Percentiles rank a stretch among this genome's conserved stretches.
Evolutionary conservation across 2,329 filamentous ascomycete genomes (phyloP).

Genomic region (Sporothrix dimorphospora): DNA sequence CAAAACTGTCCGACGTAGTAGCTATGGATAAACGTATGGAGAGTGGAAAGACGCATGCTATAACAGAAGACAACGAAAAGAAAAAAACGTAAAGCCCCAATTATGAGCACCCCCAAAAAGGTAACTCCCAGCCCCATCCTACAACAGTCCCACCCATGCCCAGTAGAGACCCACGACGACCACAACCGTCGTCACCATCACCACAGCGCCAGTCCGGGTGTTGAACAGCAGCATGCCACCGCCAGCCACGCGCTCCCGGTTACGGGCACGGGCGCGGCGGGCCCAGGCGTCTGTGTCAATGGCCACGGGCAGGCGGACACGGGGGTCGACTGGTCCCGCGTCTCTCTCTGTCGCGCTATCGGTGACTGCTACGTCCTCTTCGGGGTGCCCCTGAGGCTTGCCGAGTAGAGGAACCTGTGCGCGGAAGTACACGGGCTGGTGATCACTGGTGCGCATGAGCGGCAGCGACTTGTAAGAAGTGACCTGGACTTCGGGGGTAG

Average conservation of each 20-base stretch:
- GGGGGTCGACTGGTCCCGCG: conserved; percentile 41
- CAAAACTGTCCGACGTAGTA: background rate
- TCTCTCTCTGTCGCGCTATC: background rate
- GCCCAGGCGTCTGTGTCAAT: conserved; percentile 61
- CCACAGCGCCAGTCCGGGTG: conserved; percentile 54
- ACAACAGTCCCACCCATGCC: conserved; percentile 35
- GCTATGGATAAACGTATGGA: background rate
- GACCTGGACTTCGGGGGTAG: conserved; percentile 48
- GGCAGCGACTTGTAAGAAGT: conserved; percentile 75
- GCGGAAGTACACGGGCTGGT: conserved; percentile 79
- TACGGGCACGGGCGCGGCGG: conserved; percentile 51
- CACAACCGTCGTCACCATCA: conserved; percentile 49
- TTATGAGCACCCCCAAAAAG: no score
- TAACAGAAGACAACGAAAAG: background rate
- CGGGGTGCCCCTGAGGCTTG: conserved; percentile 22
- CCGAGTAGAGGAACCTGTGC: conserved; percentile 64
- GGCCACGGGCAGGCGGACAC: conserved; percentile 52
- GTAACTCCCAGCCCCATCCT: background rate
- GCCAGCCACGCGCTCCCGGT: conserved; percentile 53
- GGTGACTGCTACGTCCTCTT: background rate
- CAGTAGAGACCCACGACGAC: conserved; percentile 53
- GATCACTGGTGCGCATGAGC: conserved; percentile 81
- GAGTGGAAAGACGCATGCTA: background rate
- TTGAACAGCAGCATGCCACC: conserved; percentile 60
- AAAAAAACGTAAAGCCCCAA: background rate